Evolutionary conservation across 192 early-diverging fungal species (phyloP), one percentile per base, ranked within the genome.

Genomic region (Rhizoclosmatium globosum): DNA sequence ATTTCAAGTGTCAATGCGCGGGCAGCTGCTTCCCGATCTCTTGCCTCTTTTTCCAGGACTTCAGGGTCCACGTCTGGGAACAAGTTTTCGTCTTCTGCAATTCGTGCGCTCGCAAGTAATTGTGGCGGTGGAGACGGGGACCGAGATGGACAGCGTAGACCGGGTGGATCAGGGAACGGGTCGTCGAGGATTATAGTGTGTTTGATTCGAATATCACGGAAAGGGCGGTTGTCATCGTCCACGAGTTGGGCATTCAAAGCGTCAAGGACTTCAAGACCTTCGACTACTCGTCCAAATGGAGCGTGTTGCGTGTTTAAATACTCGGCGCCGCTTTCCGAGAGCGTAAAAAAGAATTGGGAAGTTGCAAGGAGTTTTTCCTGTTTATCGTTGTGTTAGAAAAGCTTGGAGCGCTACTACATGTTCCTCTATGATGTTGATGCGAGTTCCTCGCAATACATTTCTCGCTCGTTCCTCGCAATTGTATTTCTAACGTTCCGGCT

Each of bases 1-100:
- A 99, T 97, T 83, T 99, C 97, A 47, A 99, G 86, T 1, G 96
- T 97, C n/a, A 99, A 82, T 4, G 96, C 95, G 4, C 94, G 90
- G 1, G 97, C 94, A 23, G 88, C 86, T 2, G 95, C 95, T 82
- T 98, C 86, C 44, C 82, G 85, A 64, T 87, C 88, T n/a, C 94
- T 83, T n/a, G 85, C 82, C 64, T 85, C 62, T 64, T 85, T 81
- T 68, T 96, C 95, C 61, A 88, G 76, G 62, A 92, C 89, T 62
- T 94, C 94, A 0, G 88, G 89, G 3, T 81, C 72, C 2, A 87
- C 41, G 2, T 89, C 87, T 0, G 84, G 81, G 46, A 82, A 71
- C 3, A 86, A 65, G 31, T 91, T 92, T 71, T 95, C 94, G 47
- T 95, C 94, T 43, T 96, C 94, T 4, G 89, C 94, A 50, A 97